phyloP scores from a whole-genome alignment of 1,284 basidiomycete species.

The Rugosomyces carneus region DNA sequence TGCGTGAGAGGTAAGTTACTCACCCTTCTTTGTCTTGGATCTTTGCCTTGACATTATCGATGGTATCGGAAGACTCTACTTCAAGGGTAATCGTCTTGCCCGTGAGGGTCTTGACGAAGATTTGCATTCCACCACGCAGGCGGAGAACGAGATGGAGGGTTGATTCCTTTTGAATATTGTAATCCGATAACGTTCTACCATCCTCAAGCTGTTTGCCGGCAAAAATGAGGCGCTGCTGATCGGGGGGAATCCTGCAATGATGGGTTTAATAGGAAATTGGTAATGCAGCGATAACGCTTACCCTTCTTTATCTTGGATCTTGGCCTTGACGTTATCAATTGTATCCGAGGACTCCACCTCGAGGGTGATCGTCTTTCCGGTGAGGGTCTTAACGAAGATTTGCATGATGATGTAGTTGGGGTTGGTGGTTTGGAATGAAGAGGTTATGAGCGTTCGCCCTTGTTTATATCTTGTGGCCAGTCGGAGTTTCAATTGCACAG shows the following conservation, averaged over 20 bases:
- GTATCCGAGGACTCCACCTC: slow-evolving; percentile 63
- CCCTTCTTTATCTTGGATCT: slow-evolving; percentile 84
- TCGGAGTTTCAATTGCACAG: slow-evolving; percentile 33
- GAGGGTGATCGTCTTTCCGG: slow-evolving; percentile 87
- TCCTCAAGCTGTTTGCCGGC: slow-evolving; percentile 34
- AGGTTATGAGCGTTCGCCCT: slow-evolving; percentile 4
- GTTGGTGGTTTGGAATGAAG: slow-evolving; percentile 9
- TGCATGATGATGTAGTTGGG: slow-evolving; percentile 45
- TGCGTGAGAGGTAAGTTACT: not conserved
- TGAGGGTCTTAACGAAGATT: slow-evolving; percentile 81
- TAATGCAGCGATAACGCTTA: slow-evolving; percentile 5
- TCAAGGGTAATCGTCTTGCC: slow-evolving; percentile 94
- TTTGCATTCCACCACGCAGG: slow-evolving; percentile 89
- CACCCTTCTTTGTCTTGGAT: slow-evolving; percentile 68
- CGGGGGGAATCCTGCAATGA: slow-evolving; percentile 27
- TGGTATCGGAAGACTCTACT: slow-evolving; percentile 86
- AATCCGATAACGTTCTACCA: slow-evolving; percentile 32
- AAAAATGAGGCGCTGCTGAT: slow-evolving; percentile 34
- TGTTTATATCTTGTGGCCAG: not conserved
- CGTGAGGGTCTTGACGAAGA: slow-evolving; percentile 86
- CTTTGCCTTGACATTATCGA: slow-evolving; percentile 82
- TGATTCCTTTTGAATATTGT: slow-evolving; percentile 35
- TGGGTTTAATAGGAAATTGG: not conserved
- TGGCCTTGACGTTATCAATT: slow-evolving; percentile 46
- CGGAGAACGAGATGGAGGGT: slow-evolving; percentile 51